Percentiles rank a stretch among this genome's conserved stretches.
Conservation (phyloP, 768 basidiomycete species). For the Suillus subaureus region DNA sequence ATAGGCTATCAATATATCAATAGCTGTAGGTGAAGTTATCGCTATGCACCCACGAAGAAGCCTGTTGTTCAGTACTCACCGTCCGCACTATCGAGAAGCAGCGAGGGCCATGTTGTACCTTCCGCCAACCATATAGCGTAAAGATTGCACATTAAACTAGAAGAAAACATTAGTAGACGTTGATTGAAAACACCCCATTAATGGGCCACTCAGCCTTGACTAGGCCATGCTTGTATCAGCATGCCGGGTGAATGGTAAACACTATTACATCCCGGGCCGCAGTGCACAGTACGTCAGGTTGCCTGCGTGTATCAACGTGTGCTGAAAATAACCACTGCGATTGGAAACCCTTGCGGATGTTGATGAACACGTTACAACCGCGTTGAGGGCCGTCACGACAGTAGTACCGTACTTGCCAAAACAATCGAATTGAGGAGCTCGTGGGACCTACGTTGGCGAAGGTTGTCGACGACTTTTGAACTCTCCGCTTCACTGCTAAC, state of each 20-base stretch:
- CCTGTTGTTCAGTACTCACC: neutral
- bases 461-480: neutral
- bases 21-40: neutral
- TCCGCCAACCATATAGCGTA: neutral
- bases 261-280: neutral
- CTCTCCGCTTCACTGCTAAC: neutral
- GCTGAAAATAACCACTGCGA: neutral
- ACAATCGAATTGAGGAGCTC: neutral
- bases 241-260: neutral
- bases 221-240: neutral
- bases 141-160: neutral
- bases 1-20: neutral
- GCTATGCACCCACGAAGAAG: neutral
- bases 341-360: neutral
- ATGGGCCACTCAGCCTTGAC: neutral
- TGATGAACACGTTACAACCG: neutral
- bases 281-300: neutral
- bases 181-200: neutral
- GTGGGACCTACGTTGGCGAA: neutral
- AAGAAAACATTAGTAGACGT: neutral
- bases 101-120: neutral
- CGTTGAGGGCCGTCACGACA: too few relatives aligned
- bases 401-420: neutral
- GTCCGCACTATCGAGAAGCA: neutral
- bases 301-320: neutral